Percentiles rank a stretch among this genome's conserved stretches.
phyloP scores from a whole-genome alignment of 139 green algal species.

The Limnomonas spitsbergensis region DNA sequence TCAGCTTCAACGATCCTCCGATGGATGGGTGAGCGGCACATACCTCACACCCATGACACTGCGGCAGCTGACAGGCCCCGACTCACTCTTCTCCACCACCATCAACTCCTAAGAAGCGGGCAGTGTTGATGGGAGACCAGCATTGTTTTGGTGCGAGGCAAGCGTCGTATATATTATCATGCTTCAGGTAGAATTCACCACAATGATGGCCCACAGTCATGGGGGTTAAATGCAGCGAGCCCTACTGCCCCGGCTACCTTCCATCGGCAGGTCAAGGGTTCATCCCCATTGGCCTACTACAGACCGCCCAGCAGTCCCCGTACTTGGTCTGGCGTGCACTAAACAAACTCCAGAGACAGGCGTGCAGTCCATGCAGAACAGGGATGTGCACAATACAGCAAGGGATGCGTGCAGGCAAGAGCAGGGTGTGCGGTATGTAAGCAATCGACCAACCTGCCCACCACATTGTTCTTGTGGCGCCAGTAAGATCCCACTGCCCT shows the following conservation, averaged over 20 bases:
- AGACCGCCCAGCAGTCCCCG: too few species aligned
- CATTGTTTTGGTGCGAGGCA: not conserved
- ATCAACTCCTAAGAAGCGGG: constrained; percentile 44
- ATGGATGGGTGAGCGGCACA: constrained; percentile 60
- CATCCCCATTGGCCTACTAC: not conserved
- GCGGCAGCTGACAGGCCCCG: constrained; percentile 25
- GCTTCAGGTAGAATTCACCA: not conserved
- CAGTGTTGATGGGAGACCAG: not conserved
- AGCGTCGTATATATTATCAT: too few species aligned
- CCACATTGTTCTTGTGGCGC: not conserved
- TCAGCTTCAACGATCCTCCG: too few species aligned
- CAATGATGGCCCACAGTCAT: not conserved
- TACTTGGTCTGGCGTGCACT: too few species aligned
- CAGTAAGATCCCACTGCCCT: not conserved
- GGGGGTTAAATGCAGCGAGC: not conserved
- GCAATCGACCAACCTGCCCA: not conserved
- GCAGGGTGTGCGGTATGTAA: too few species aligned
- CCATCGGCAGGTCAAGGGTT: not conserved
- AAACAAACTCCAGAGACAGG: too few species aligned
- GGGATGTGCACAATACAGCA: too few species aligned
- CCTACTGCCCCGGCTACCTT: not conserved
- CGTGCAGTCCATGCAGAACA: too few species aligned
- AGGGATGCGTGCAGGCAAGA: too few species aligned
- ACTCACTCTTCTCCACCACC: constrained; percentile 54
- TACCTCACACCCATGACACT: constrained; percentile 62